Evolutionary conservation across 768 basidiomycete genomes (phyloP).

Genomic region (Mycena epipterygia): DNA sequence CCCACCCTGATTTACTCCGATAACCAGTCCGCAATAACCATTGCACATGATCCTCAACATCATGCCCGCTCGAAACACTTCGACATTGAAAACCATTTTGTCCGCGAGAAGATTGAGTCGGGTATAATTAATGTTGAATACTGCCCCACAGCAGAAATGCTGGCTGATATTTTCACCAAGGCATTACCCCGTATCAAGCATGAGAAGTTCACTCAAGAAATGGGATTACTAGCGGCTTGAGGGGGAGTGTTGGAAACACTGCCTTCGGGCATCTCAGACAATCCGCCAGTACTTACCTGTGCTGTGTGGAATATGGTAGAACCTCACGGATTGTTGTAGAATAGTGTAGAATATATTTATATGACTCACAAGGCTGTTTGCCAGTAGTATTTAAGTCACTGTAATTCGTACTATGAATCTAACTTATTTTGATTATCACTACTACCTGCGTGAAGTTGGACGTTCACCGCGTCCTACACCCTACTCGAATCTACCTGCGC

Average conservation of each 20-base stretch:
- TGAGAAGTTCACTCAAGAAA: background rate
- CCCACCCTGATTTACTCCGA: too few species aligned
- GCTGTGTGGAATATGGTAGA: background rate
- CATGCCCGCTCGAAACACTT: too few species aligned
- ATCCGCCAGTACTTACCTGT: background rate
- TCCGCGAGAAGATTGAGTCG: too few species aligned
- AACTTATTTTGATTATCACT: too few species aligned
- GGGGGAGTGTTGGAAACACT: conserved; percentile 8
- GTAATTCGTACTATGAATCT: too few species aligned
- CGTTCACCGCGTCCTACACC: too few species aligned
- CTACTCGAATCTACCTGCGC: too few species aligned
- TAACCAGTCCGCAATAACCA: too few species aligned
- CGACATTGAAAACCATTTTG: too few species aligned
- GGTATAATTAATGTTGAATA: conserved; percentile 13
- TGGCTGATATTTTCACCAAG: conserved; percentile 13
- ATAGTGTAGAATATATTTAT: background rate
- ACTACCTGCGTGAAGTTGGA: too few species aligned
- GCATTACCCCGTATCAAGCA: conserved; percentile 15
- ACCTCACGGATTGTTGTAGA: background rate
- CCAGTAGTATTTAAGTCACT: background rate
- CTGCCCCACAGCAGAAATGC: conserved; percentile 7
- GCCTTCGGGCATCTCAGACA: conserved; percentile 1
- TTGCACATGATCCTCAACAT: too few species aligned
- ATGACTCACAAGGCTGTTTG: background rate
- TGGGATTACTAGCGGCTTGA: conserved; percentile 9